Base-by-base conservation (phyloP, 2,329 filamentous ascomycete species). In the Verruconis gallopava region DNA sequence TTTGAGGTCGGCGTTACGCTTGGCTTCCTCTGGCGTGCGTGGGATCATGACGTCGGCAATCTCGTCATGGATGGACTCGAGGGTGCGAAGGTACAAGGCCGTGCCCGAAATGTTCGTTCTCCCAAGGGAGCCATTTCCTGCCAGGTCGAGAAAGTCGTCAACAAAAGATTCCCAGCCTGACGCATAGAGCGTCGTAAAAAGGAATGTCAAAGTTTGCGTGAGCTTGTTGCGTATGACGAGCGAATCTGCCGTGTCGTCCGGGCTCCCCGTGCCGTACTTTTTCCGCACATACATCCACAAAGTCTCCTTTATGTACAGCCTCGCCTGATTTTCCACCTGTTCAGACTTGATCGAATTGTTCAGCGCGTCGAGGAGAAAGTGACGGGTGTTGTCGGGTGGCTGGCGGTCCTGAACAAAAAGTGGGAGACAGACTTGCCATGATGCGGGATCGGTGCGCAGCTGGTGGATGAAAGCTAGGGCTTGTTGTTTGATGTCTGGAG, bases 11-110 rank as follows among this genome's bases (percentile, higher is more conserved):
- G 79, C 85, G 57, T 93, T 93, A 47, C 83, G 79, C 61, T 85
- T 89, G 50, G 81, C 76, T 55, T 96, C 86, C 43, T 74, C 75
- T 35, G 73, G 75, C 40, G 85, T 79, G 30, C 89, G 77, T 37
- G 81, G 77, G 41, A 96, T 73, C 49, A 96, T 72, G 51, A 91
- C 79, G 63, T 98, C 91, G 48, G 89, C 91, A 54, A 98, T 95
- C 61, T 98, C 91, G 53, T 98, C 91, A 56, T 98, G 91, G 37
- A 98, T 80, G 22, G 88, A 91, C 49, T 80, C 75, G 37, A 96
- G 72, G 48, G 95, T 77, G 40, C 89, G 81, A 43, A 98, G 73
- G 63, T 95, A 96, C 52, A 98, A 76, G 22, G 88, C 68, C 37
- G 91, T 82, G 3, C 85, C 89, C 1, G 72, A 59, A 28, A 77